A percentile compares a stretch with the other conserved stretches of the same genome.
Conservation (phyloP, 192 early-diverging fungal genomes). For the Allomyces arbusculus region DNA sequence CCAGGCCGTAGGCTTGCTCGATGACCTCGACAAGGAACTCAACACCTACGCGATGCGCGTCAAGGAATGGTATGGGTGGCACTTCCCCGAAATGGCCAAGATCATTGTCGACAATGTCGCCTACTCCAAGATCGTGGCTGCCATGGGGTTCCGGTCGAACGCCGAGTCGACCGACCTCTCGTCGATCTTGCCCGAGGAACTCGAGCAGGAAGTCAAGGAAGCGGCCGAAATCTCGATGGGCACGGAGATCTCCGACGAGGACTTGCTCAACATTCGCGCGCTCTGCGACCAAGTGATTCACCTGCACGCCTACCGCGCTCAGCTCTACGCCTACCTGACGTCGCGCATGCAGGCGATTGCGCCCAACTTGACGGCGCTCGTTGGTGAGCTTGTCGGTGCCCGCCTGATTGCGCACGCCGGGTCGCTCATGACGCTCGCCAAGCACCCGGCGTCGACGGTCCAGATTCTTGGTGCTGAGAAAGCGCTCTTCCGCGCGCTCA, state of each 20-base stretch:
- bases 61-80: slow-evolving; percentile 99
- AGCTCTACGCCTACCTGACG: slow-evolving; percentile 92
- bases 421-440: slow-evolving; percentile 85
- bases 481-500: slow-evolving; percentile 98
- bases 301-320: slow-evolving; percentile 81
- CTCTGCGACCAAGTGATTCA: slow-evolving; percentile 92
- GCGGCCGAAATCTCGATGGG: slow-evolving; percentile 98
- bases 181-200: slow-evolving; percentile 71
- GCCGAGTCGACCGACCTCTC: slow-evolving; percentile 55
- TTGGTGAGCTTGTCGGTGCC: slow-evolving; percentile 97
- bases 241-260: slow-evolving; percentile 90
- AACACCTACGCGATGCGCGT: slow-evolving; percentile 95
- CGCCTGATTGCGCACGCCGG: slow-evolving; percentile 95
- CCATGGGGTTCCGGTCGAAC: slow-evolving; percentile 78
- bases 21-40: slow-evolving; percentile 98
- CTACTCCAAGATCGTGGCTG: slow-evolving; percentile 73
- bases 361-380: slow-evolving; percentile 75
- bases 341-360: slow-evolving; percentile 87
- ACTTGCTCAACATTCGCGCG: slow-evolving; percentile 83
- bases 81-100: slow-evolving; percentile 97
- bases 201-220: slow-evolving; percentile 80
- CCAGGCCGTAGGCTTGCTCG: slow-evolving; percentile 89
- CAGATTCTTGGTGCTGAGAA: slow-evolving; percentile 99
- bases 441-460: slow-evolving; percentile 94
- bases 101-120: slow-evolving; percentile 88